Conservation (phyloP, 2,329 filamentous ascomycete genomes). For the Claviceps arundinis region DNA sequence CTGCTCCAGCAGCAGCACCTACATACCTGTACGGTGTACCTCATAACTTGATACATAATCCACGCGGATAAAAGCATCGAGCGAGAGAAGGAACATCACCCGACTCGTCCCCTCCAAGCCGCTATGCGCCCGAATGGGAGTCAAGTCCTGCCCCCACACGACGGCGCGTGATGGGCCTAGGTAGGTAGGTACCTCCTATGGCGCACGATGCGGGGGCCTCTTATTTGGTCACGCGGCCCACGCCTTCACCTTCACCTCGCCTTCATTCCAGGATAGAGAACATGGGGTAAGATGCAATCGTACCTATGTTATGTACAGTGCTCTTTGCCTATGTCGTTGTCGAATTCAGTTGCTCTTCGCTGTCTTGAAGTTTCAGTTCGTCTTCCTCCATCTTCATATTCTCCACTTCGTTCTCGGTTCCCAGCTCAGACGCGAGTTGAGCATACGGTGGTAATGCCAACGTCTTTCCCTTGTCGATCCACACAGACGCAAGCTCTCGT, state of each 20-base stretch:
- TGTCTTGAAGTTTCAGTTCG: background rate
- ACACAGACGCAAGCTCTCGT: slow-evolving; percentile 55
- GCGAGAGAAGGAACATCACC: background rate
- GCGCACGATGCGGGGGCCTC: too few species aligned
- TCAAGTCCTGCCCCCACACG: background rate
- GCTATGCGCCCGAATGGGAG: background rate
- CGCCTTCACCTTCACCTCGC: too few species aligned
- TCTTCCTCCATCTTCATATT: background rate
- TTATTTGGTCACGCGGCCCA: too few species aligned
- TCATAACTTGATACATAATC: too few species aligned
- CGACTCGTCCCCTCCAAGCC: background rate
- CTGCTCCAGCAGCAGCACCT: too few species aligned
- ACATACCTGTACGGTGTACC: too few species aligned
- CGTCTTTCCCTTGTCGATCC: slow-evolving; percentile 39
- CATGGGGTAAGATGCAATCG: too few species aligned
- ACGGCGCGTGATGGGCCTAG: background rate
- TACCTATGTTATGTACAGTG: too few species aligned
- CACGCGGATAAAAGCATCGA: slow-evolving; percentile 1
- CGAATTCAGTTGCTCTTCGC: background rate
- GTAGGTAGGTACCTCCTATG: too few species aligned
- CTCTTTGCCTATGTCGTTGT: background rate
- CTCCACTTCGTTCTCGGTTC: background rate
- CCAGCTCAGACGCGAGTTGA: slow-evolving; percentile 6
- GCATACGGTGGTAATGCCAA: slow-evolving; percentile 34
- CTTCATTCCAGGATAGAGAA: too few species aligned